Base-by-base conservation (phyloP, 371 early-diverging fungal genomes). In the Circinella minor region DNA sequence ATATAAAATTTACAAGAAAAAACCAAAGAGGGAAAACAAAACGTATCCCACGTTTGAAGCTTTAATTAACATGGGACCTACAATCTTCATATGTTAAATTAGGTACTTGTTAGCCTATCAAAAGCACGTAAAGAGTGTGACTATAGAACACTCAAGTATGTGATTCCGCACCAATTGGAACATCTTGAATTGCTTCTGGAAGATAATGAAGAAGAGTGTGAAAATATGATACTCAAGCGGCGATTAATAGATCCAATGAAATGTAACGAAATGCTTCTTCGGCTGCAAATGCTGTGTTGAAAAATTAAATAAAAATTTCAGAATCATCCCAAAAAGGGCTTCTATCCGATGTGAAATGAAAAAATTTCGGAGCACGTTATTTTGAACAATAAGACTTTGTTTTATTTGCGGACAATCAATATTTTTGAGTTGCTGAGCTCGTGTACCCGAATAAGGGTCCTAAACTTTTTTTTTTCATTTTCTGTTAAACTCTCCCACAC, bases 61-160 rank as follows among this genome's bases (percentile, higher is more conserved):
- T 27, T 27, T 27, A 27, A 27, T 27, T 27, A 27, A 27, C 27
- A 27, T 27, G 27, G 1, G 27, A 27, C 2, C 27, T 27, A 27
- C 27, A 27, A 1, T 27, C 2, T 27, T 27, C 27, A 27, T 27
- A 27, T 27, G 27, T 27, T 27, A 63, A 39, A 43, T 14, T 27
- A 71, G 71, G 36, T 66, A 9, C 46, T 71, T 17, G 39, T 66
- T 36, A 57, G 55, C 47, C 51, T 71, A 49, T 37, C 65, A 13
- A 18, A 18, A 36, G 71, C 71, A 15, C 36, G 55, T 14, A 46
- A 51, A 51, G 17, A 46, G n/a, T 38, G 43, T 11, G 67, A 71
- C 49, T 36, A 68, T 49, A 6, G 10, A 27, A 15, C 61, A 51
- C 61, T 68, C 11, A 46, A 68, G 54, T 36, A 48, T 38, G 62